These are phyloP conservation scores for Colletotrichum australisinense DNA, from an alignment of 2,329 filamentous ascomycete genomes.

Conservation along the genomic window DNA sequence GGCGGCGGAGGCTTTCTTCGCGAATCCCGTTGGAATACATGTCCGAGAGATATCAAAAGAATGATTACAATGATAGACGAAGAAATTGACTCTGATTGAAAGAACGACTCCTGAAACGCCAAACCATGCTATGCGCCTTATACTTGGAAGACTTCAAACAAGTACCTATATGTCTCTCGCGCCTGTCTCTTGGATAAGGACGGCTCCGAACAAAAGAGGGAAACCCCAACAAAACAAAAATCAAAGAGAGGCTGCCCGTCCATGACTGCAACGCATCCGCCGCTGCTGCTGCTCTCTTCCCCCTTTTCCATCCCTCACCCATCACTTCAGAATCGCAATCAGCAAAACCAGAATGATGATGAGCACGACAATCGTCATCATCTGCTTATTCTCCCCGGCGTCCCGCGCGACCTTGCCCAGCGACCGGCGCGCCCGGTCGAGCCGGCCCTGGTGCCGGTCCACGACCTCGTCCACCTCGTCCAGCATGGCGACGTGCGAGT, in stretches of 20 bases:
- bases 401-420: slow-evolving; percentile 78
- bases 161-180: not conserved
- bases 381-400: slow-evolving; percentile 88
- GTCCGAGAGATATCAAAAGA: not conserved
- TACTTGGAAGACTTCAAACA: not conserved
- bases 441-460: slow-evolving; percentile 80
- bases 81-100: not conserved
- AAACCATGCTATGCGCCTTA: slow-evolving; percentile 34
- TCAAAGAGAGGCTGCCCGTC: not conserved
- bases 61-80: not conserved
- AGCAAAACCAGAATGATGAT: slow-evolving; percentile 86
- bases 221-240: not conserved
- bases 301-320: not conserved
- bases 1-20: not conserved
- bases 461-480: slow-evolving; percentile 89
- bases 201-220: not conserved
- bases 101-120: slow-evolving; percentile 22
- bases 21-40: rapidly evolving
- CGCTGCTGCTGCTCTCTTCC: not conserved
- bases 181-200: slow-evolving; percentile 57
- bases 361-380: slow-evolving; percentile 82
- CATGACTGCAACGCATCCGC: too few species aligned
- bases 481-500: slow-evolving; percentile 87
- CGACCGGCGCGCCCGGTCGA: slow-evolving; percentile 79
- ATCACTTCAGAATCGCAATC: slow-evolving; percentile 83